Evolutionary conservation across 106 monocot genomes (phyloP).

Genomic region (Acorus gramineus): DNA sequence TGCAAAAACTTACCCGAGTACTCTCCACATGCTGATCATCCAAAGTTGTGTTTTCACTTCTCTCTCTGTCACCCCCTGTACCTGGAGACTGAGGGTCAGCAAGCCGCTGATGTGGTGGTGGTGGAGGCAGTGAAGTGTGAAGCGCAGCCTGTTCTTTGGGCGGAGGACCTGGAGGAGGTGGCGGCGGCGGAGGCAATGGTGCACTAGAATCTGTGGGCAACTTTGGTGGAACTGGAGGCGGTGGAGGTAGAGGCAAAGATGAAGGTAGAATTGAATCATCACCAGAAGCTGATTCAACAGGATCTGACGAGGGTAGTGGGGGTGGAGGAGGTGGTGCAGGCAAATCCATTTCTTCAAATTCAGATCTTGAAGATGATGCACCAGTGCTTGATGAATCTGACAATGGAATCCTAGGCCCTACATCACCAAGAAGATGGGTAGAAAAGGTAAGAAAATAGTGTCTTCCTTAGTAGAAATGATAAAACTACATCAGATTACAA

Average conservation of each 20-base stretch:
- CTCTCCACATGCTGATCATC: slow-evolving; percentile 35
- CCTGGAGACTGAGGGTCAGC: slow-evolving; percentile 28
- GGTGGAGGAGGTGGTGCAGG: slow-evolving; percentile 52
- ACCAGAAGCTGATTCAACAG: slow-evolving; percentile 22
- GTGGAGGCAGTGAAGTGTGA: slow-evolving; percentile 29
- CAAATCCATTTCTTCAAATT: slow-evolving; percentile 42
- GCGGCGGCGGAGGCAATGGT: slow-evolving; percentile 30
- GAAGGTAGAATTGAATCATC: slow-evolving; percentile 30
- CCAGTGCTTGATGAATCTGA: slow-evolving; percentile 34
- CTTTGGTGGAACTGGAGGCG: slow-evolving; percentile 48
- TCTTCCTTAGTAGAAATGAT: background rate
- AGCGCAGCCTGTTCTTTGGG: slow-evolving; percentile 25
- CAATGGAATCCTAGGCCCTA: slow-evolving; percentile 64
- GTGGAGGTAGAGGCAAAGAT: slow-evolving; percentile 53
- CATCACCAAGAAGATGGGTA: background rate
- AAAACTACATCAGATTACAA: background rate
- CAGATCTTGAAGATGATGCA: slow-evolving; percentile 54
- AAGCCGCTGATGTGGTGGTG: slow-evolving; percentile 34
- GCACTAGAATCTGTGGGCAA: slow-evolving; percentile 16
- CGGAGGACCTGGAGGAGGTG: slow-evolving; percentile 55
- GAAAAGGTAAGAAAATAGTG: too few species aligned
- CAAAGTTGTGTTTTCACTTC: slow-evolving; percentile 14
- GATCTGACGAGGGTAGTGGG: slow-evolving; percentile 41
- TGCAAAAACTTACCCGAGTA: slow-evolving; percentile 29
- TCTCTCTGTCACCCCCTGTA: slow-evolving; percentile 13